Evolutionary conservation across 2,329 filamentous ascomycete genomes (phyloP), one percentile per base, ranked within the genome.

Genomic region (Alternaria metachromatica): DNA sequence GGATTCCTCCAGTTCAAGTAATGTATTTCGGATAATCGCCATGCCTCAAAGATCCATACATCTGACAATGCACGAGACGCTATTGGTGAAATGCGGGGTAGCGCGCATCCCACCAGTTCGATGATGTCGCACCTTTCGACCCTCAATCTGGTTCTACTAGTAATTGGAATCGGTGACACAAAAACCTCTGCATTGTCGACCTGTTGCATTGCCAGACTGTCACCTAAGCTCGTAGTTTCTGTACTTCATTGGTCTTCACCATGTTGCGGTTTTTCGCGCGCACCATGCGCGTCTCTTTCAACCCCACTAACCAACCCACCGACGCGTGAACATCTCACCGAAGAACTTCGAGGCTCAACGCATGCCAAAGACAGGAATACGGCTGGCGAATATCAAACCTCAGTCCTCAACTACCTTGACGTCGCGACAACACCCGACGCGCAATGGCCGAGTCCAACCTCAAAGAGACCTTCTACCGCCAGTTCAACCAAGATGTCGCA

Each of bases 401-500:
- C 6, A 33, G 1, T 2, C 30, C 3, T 15, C 30, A 33, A 33
- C 12, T 15, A 7, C 30, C 30, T 33, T 15, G 8, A 33, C 30
- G 30, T 33, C 30, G 30, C 30, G 28, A 25, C 20, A 12, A 25
- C 1, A 53, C n/a, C 15, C 9, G 15, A 23, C 18, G 30, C 30
- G 30, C 49, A 37, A 56, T 57, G 58, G 58, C 65, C 18, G 73
- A 75, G n/a, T 59, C 68, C 12, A 76, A 75, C 6, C 81, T 88
- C 61, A 96, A 94, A 70, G 90, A 95, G 75, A 88, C 88, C 41
- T 97, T 97, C 83, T 94, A 95, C 79, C 88, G 89, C 71, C 91
- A 93, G 76, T 97, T 97, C 75, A 90, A 93, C 69, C 86, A 89
- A 72, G 90, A 92, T 79, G 88, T 92, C 55, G 88, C 88, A 50